phyloP scores from a whole-genome alignment of 768 basidiomycete species.

The Baorangia bicolor region DNA sequence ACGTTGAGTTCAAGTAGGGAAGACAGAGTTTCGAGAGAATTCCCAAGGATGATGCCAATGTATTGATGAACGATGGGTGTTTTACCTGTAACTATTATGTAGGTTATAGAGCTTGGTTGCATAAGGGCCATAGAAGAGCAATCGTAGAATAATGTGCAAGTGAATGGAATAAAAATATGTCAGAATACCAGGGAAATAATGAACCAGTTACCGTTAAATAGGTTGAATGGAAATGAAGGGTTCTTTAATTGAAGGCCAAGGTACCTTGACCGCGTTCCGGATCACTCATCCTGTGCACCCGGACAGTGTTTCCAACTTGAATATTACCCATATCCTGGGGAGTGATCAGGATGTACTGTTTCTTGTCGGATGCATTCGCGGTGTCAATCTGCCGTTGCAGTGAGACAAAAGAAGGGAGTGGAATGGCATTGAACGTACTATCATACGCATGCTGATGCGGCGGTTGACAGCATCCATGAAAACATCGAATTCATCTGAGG shows the following conservation, averaged over 20 bases:
- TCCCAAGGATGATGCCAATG: not conserved
- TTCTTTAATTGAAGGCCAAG: constrained; percentile 34
- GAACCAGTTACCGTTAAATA: not conserved
- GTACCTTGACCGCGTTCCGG: constrained; percentile 67
- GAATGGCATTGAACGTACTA: constrained; percentile 49
- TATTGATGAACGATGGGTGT: not conserved
- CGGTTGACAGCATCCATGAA: constrained; percentile 96
- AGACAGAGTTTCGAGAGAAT: constrained; percentile 6
- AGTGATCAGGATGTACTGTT: constrained; percentile 94
- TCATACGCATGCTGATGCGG: constrained; percentile 92
- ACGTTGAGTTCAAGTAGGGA: constrained; percentile 3
- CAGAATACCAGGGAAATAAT: not conserved
- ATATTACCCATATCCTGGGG: constrained; percentile 90
- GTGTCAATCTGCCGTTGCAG: constrained; percentile 67
- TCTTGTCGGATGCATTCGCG: constrained; percentile 81
- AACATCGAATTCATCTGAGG: constrained; percentile 91
- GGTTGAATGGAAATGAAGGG: not conserved
- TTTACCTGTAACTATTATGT: not conserved
- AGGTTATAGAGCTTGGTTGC: not conserved
- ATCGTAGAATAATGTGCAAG: constrained; percentile 2
- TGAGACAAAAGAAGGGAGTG: constrained; percentile 1
- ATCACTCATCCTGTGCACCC: constrained; percentile 75
- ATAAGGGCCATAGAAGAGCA: not conserved
- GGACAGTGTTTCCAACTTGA: constrained; percentile 62
- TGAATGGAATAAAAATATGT: constrained; percentile 10